Evolutionary conservation across 2,329 filamentous ascomycete species (phyloP).

Genomic region (Ceratocystis variospora): DNA sequence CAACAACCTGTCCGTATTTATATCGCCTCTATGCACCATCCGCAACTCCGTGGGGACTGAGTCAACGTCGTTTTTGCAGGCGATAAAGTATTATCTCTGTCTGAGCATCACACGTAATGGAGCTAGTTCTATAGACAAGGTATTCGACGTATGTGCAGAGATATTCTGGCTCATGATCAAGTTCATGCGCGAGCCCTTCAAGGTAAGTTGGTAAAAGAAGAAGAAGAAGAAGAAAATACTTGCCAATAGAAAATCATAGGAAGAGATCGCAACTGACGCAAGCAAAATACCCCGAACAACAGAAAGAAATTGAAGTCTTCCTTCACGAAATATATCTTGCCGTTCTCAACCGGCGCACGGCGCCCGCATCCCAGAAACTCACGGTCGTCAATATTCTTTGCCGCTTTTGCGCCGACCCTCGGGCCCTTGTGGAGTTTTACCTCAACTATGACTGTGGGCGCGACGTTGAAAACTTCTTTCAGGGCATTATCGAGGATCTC

Average conservation of each 20-base stretch:
- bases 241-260: not conserved
- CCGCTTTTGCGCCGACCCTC: slow-evolving; percentile 69
- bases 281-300: slow-evolving; percentile 9
- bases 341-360: slow-evolving; percentile 74
- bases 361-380: slow-evolving; percentile 79
- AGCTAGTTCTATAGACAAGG: slow-evolving; percentile 76
- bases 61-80: slow-evolving; percentile 80
- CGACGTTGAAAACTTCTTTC: slow-evolving; percentile 93
- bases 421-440: slow-evolving; percentile 85
- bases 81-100: slow-evolving; percentile 92
- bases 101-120: slow-evolving; percentile 90
- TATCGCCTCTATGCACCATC: slow-evolving; percentile 82
- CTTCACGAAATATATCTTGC: slow-evolving; percentile 93
- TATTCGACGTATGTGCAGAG: slow-evolving; percentile 92
- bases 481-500: slow-evolving; percentile 84
- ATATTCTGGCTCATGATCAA: slow-evolving; percentile 98
- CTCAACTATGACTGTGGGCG: slow-evolving; percentile 97
- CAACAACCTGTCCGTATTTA: slow-evolving; percentile 84
- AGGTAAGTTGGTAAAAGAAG: slow-evolving; percentile 40
- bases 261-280: too few species aligned
- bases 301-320: slow-evolving; percentile 97
- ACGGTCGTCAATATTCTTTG: slow-evolving; percentile 80
- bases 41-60: slow-evolving; percentile 80
- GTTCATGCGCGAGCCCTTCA: slow-evolving; percentile 82
- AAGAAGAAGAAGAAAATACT: not conserved